phyloP scores from a whole-genome alignment of 768 basidiomycete species.

The Pilatotrama ljubarskyi region DNA sequence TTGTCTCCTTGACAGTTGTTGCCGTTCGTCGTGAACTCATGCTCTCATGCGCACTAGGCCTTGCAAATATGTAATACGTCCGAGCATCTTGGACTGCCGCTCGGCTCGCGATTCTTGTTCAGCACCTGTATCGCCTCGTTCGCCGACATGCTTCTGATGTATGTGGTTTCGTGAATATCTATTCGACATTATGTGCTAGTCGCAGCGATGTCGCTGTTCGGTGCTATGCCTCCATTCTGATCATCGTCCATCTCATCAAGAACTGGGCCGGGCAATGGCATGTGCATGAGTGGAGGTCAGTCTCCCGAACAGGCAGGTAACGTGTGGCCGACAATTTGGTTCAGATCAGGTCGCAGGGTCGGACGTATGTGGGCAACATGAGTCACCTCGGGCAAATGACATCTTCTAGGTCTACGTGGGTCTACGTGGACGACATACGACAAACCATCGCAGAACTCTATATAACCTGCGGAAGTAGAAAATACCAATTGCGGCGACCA shows the following conservation, averaged over 20 bases:
- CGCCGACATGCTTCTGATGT: conserved; percentile 10
- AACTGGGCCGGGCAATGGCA: not conserved
- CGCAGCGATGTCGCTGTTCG: not conserved
- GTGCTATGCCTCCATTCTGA: conserved; percentile 4
- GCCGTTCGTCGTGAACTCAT: conserved; percentile 2
- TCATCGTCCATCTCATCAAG: conserved; percentile 14
- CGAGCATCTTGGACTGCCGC: conserved; percentile 8
- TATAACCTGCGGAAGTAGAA: conserved; percentile 13
- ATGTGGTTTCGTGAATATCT: conserved; percentile 13
- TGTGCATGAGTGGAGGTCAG: not conserved
- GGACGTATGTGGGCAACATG: conserved; percentile 3
- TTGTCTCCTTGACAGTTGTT: conserved; percentile 5
- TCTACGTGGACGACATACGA: conserved; percentile 12
- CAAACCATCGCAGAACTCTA: conserved; percentile 12
- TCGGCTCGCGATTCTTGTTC: conserved; percentile 1
- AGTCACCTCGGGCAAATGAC: not conserved
- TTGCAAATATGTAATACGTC: conserved; percentile 9
- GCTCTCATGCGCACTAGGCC: not conserved
- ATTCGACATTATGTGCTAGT: conserved; percentile 9
- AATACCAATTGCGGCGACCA: conserved; percentile 7
- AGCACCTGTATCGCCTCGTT: conserved; percentile 7
- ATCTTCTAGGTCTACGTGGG: not conserved
- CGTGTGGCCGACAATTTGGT: not conserved
- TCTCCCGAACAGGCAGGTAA: conserved; percentile 10
- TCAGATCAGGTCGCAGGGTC: conserved; percentile 8